Conservation (phyloP, 768 basidiomycete genomes). For the Tylopilus intermedius region DNA sequence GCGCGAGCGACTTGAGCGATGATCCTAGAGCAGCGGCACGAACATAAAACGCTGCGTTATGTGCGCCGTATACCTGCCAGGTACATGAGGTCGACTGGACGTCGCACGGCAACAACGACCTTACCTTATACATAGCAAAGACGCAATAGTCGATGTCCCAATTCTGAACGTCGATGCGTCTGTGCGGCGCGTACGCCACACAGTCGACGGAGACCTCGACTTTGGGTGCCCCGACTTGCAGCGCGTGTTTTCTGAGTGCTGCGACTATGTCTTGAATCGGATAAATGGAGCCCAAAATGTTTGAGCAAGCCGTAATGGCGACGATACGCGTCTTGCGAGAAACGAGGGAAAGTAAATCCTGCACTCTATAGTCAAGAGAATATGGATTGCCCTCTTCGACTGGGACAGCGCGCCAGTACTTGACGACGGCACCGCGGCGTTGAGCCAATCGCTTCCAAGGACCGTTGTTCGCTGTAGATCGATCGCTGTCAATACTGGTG, state of each 20-base stretch:
- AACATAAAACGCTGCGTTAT: constrained; percentile 62
- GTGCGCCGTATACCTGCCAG: constrained; percentile 66
- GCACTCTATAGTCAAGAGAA: constrained; percentile 49
- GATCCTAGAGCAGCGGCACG: constrained; percentile 42
- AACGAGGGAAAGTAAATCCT: constrained; percentile 59
- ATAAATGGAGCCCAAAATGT: constrained; percentile 63
- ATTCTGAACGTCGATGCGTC: constrained; percentile 61
- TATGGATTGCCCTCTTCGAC: constrained; percentile 58
- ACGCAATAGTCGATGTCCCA: constrained; percentile 77
- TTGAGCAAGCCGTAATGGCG: constrained; percentile 71
- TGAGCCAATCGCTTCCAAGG: constrained; percentile 73
- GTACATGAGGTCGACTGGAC: background rate
- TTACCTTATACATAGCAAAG: constrained; percentile 74
- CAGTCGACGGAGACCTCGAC: constrained; percentile 71
- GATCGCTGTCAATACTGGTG: background rate
- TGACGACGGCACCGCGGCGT: constrained; percentile 48
- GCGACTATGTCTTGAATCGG: constrained; percentile 55
- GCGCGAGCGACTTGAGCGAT: constrained; percentile 55
- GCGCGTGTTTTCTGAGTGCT: constrained; percentile 48
- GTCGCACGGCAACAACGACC: background rate
- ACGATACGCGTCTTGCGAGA: constrained; percentile 63
- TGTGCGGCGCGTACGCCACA: constrained; percentile 75
- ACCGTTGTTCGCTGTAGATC: constrained; percentile 57
- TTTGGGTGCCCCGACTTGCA: constrained; percentile 49
- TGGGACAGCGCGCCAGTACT: constrained; percentile 53